Percentiles rank a stretch among this genome's conserved stretches.
Evolutionary conservation across 1,284 basidiomycete species (phyloP).

Genomic region (Tilletia caries): DNA sequence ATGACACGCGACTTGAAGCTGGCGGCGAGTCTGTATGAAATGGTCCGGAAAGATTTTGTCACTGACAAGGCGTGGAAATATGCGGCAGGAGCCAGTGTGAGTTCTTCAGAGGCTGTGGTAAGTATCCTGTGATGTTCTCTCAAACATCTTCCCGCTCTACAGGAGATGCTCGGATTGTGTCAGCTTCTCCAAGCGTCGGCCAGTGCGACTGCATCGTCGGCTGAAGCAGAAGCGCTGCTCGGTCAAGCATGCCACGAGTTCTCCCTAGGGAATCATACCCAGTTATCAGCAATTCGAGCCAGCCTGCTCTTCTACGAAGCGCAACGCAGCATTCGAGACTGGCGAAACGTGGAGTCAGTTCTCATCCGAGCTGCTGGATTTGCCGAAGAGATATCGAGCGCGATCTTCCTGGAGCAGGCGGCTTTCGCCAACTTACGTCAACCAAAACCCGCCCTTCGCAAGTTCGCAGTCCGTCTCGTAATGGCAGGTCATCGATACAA

Average conservation of each 20-base stretch:
- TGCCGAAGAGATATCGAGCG: conserved; percentile 58
- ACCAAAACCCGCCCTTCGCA: conserved; percentile 51
- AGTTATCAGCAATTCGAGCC: conserved; percentile 24
- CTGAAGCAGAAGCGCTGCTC: conserved; percentile 38
- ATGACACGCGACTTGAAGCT: conserved; percentile 84
- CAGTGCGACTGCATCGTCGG: conserved; percentile 22
- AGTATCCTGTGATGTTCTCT: no score
- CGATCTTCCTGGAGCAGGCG: conserved; percentile 60
- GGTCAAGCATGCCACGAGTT: conserved; percentile 10
- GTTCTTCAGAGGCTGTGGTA: conserved; percentile 4
- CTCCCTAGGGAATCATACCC: background rate
- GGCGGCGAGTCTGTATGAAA: conserved; percentile 80
- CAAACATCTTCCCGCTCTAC: background rate
- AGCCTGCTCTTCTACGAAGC: conserved; percentile 45
- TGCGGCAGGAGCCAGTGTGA: conserved; percentile 42
- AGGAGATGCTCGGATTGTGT: conserved; percentile 47
- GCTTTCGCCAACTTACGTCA: conserved; percentile 56
- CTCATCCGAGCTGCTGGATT: conserved; percentile 33
- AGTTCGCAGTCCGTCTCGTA: conserved; percentile 57
- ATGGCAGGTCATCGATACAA: conserved; percentile 60
- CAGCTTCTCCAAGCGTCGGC: conserved; percentile 33
- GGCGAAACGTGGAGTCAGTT: conserved; percentile 31
- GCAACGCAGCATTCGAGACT: conserved; percentile 29
- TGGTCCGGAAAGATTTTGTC: conserved; percentile 60
- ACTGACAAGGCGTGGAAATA: conserved; percentile 44